Base-by-base conservation (phyloP, 2,329 filamentous ascomycete genomes). In the Botrytis deweyae region DNA sequence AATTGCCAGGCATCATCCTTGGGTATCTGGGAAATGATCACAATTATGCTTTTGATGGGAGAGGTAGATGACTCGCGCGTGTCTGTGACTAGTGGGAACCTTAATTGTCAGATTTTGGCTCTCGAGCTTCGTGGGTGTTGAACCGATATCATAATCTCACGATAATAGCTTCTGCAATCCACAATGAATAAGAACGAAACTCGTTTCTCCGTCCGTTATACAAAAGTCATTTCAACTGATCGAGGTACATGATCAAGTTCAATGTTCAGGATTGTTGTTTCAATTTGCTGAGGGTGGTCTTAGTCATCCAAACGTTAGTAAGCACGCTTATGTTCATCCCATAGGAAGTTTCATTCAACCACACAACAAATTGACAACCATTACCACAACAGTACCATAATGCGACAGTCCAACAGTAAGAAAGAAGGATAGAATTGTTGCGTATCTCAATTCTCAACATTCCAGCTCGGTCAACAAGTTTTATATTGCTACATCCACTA, bases 111-210 rank as follows among this genome's bases (percentile, higher is more conserved):
- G 22, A 36, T 25, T 33, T 4, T 36, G 33, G 10, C 64, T 66
- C n/a, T 72, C 70, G 61, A 65, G 62, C 75, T 20, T 75, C 75
- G 33, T 72, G 74, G 36, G 74, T 76, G 62, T 70, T 76, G 46
- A 75, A 73, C 61, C 72, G 64, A 72, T 63, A 55, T 73, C 18
- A 78, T 18, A 58, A 78, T 70, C 58, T 72, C 18, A 78, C 18
- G 29, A 78, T 75, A 64, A 74, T 40, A 12, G n/a, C 9, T 61
- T 42, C 40, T 63, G 76, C 8, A 61, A 78, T 63, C 25, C 70
- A 36, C 1, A 76, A 76, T 16, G 25, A 62, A 36, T 14, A 74
- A 77, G 61, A n/a, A 18, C 2, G 12, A 40, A 40, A 22, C 36
- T 18, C 38, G 12, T 18, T 36, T 8, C 22, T 63, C 14, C 14